phyloP scores from a whole-genome alignment of 495 filamentous ascomycete species.

The Talaromyces nanjingensis region DNA sequence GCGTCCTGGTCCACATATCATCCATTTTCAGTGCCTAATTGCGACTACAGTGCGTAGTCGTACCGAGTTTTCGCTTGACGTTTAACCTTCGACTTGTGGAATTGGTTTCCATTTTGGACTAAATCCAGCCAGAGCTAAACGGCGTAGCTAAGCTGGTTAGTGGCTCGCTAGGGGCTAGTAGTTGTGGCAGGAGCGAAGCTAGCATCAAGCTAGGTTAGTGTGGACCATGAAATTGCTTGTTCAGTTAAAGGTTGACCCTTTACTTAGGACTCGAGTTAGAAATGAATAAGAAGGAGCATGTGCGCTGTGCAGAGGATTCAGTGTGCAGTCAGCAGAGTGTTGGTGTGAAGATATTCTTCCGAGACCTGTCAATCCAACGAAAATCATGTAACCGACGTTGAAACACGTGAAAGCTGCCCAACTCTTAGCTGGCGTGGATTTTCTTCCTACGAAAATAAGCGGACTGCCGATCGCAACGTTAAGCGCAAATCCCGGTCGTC shows the following conservation, averaged over 20 bases:
- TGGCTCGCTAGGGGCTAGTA: neutral
- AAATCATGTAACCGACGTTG: neutral
- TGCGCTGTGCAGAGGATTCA: neutral
- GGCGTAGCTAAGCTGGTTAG: neutral
- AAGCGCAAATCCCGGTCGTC: neutral
- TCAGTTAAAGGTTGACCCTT: neutral
- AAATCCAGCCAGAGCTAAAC: neutral
- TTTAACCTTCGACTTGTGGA: neutral
- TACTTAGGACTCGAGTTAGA: neutral
- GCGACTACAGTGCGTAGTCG: neutral
- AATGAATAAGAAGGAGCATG: neutral
- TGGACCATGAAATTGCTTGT: neutral
- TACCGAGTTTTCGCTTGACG: neutral
- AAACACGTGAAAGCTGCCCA: neutral
- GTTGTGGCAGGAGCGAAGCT: neutral
- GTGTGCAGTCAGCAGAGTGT: neutral
- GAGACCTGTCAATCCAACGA: neutral
- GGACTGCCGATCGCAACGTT: neutral
- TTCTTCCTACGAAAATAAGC: neutral
- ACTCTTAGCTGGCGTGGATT: neutral
- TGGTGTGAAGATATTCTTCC: neutral
- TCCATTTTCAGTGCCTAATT: neutral
- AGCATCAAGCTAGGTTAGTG: neutral
- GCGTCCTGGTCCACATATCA: neutral
- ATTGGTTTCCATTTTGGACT: neutral